phyloP scores from a whole-genome alignment of 2,329 filamentous ascomycete genomes.

The Ceratocystis albifundus region DNA sequence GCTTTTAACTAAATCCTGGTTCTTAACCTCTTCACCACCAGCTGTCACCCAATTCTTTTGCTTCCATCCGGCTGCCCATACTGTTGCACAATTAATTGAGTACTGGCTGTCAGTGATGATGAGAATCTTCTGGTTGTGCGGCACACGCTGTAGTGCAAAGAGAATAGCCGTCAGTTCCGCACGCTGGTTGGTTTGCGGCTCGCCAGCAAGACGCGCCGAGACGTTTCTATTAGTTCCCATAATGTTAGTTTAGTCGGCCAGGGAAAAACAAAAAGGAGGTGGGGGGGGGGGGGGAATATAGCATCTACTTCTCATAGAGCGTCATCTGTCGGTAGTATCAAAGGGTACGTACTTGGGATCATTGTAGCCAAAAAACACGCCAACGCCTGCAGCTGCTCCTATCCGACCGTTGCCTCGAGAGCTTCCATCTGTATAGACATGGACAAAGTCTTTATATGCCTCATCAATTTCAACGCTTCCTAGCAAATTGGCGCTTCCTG shows the following conservation, averaged over 20 bases:
- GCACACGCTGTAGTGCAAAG: conserved; percentile 66
- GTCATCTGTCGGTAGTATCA: conserved; percentile 1
- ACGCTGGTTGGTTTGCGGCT: conserved; percentile 81
- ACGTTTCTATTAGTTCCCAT: conserved; percentile 40
- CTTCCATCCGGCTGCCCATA: conserved; percentile 72
- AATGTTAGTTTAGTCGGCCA: neutral
- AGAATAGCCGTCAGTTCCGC: conserved; percentile 87
- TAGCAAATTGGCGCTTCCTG: neutral
- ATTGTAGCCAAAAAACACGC: conserved; percentile 49
- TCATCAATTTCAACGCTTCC: conserved; percentile 14
- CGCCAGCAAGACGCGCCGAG: conserved; percentile 62
- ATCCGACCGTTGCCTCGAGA: conserved; percentile 45
- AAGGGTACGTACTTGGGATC: conserved; percentile 40
- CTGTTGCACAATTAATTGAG: conserved; percentile 75
- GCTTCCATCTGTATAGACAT: conserved; percentile 53
- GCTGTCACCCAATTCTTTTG: conserved; percentile 66
- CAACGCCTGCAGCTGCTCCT: conserved; percentile 48
- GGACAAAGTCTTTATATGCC: conserved; percentile 31
- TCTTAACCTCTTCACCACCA: conserved; percentile 61
- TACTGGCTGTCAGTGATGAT: conserved; percentile 89
- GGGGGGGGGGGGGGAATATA: neutral
- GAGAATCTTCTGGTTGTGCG: conserved; percentile 53
- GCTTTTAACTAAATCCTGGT: conserved; percentile 68
- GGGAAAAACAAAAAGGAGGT: too few species aligned
- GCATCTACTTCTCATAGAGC: neutral